Base-by-base conservation (phyloP, 164 flowering plant genomes). In the Brasenia schreberi region DNA sequence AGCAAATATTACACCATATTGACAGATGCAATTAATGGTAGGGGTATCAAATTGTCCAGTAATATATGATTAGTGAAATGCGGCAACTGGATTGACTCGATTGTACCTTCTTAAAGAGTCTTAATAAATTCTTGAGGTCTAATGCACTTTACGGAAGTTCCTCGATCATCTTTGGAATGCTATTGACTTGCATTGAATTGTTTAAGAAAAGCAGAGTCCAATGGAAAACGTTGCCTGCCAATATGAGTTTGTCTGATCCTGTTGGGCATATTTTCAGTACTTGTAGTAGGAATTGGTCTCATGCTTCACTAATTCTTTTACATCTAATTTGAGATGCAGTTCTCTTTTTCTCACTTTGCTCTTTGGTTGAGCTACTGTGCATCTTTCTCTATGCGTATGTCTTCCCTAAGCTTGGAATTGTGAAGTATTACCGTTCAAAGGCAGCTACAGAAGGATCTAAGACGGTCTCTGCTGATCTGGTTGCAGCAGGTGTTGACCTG, bases 391-490 rank as follows among this genome's bases (percentile, higher is more conserved):
- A 87, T 61, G 87, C 96, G 1, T 79, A 64, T 59, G 66, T 80
- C 63, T 91, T 91, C 64, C 83, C 88, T 4, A 88, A 81, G 53
- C 77, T 91, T 5, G 87, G 91, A 18, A 74, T 84, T 58, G 86
- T 88, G 59, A 88, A 85, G 76, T 81, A 87, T 69, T 87, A 81
- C 63, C 88, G 90, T 16, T 33, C 81, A 42, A 91, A 88, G 72
- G 96, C 97, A 43, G 95, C 91, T 23, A 75, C 80, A 3, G 88
- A 90, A 75, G 97, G 96, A 23, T 87, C 92, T 5, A 84, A 80
- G 72, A 85, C 97, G 0, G 92, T 91, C n/a, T 64, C 85, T 0
- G 85, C 85, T 63, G 95, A 90, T 68, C 93, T 88, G 70, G 88
- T 82, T 62, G 95, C 89, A 45, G 85, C 74, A 64, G 97, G 95